Base-by-base conservation (phyloP, 805 yeast genomes). In the Zygosaccharomyces lentus region DNA sequence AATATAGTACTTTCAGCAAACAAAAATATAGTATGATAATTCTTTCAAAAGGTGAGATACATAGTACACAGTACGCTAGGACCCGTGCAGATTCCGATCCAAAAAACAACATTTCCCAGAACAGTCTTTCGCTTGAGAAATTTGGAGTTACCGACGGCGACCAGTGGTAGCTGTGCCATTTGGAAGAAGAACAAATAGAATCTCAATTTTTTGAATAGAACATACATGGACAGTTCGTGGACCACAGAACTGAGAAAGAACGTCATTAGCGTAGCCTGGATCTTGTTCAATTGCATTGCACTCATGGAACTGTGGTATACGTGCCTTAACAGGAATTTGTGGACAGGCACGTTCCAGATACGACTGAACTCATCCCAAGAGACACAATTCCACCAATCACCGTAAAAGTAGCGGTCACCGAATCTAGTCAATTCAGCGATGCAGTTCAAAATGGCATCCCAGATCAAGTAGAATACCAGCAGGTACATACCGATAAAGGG, bases 351-450 rank as follows among this genome's bases (percentile, higher is more conserved):
- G 63, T 93, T 93, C 99, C 99, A 95, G 51, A 85, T 81, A 53
- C 97, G 74, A 9, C 96, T 84, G 64, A 87, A 93, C 61, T 90
- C 90, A 47, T 86, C 86, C 96, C 97, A 93, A 34, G 87, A 84
- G 15, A 84, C 80, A 50, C 95, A 86, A 56, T 90, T 87, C 99
- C 99, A 93, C 99, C 99, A 95, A 36, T 88, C 86, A 2, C 95
- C 91, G 61, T 95, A 93, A 65, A 93, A 93, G 54, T 85, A 85
- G 41, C 99, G 78, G 63, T 93, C 97, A 4, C 87, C 96, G 67
- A 82, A 95, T 43, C 75, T 61, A 12, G 96, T 82, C 31, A 91
- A 70, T 63, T 93, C 99, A 0, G 96, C 98, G 56, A 95, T 77
- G 19, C 85, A 84, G 60, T 90, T 91, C 56, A 90, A 71, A 41